Evolutionary conservation across 352 stramenopile species (phyloP), one percentile per base, ranked within the genome.

Genomic region (Globisporangium acanthophoron): DNA sequence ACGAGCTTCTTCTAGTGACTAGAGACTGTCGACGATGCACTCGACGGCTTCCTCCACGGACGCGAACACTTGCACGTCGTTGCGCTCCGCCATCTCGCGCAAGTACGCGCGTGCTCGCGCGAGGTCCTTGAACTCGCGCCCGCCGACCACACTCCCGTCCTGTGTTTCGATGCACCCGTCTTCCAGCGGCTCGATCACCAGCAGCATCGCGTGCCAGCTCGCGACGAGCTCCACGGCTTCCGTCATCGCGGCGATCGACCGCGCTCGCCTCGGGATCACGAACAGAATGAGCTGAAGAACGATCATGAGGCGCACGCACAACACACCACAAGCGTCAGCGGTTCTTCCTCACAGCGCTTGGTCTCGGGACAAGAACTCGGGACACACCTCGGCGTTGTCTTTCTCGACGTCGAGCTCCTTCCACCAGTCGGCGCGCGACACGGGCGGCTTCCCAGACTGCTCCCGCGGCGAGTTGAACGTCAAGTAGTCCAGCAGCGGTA

Each of bases 71-170:
- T 78, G 69, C 6, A 93, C 74, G 56, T 89, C 71, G 62, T 93
- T 82, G 33, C 88, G 82, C 59, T 88, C 73, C 1, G 88, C 88
- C 66, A 89, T 93, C 60, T 96, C 88, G n/a, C 74, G 69, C 24
- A 96, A 61, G 69, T 96, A 96, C 5, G 67, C 65, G 37, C 87
- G 74, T 2, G 84, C 88, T 9, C 88, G 76, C 3, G 74, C 68
- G 13, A 96, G 70, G 64, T 96, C 88, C 58, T 93, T 85, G 58
- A 84, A 87, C 65, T 96, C 83, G 13, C 84, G 74, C 0, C 81
- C 83, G 5, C 58, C 59, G 27, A 92, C 69, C 0, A 40, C 52
- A 12, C 56, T 59, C 20, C 75, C 83, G 45, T 89, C 71, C 53
- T 88, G 73, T 15, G 59, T 51, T 11, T 82, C 49, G 51, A 82